Base-by-base conservation (phyloP, 2,329 filamentous ascomycete species). In the Bertia moriformis region DNA sequence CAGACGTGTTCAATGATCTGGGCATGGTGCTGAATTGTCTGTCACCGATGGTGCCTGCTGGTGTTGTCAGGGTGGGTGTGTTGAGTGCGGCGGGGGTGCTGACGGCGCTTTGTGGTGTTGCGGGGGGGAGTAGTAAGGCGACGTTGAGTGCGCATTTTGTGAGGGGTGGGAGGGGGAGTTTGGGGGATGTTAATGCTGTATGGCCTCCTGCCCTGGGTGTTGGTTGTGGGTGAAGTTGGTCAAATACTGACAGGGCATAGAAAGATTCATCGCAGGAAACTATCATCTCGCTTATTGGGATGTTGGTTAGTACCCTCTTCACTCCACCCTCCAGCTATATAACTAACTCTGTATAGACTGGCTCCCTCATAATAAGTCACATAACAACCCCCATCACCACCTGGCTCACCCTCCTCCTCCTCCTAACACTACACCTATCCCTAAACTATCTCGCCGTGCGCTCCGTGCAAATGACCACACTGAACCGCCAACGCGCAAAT, bases 231-330 rank as follows among this genome's bases (percentile, higher is more conserved):
- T n/a, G n/a, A n/a, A n/a, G n/a, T n/a, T n/a, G n/a, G n/a, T n/a
- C n/a, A n/a, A n/a, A n/a, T n/a, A n/a, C n/a, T n/a, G n/a, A n/a
- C n/a, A n/a, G n/a, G n/a, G n/a, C n/a, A n/a, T 17, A 35, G 32
- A 54, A 83, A 69, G 78, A 83, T 52, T 79, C 77, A 4, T 80
- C 75, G 44, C 79, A 83, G 58, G 79, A 83, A 54, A 83, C 79
- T 0, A 65, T 83, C 39, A 79, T 84, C 45, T 80, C 76, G 2
- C 61, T 84, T 14, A 42, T 82, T 29, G 79, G 79, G 5, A 83
- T 83, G 78, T 63, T 82, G 43, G 69, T 35, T 10, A 35, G 32
- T n/a, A 10, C n/a, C 24, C 10, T 29, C 24, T 29, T n/a, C n/a
- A n/a, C n/a, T 7, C 10, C 10, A 18, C 7, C 32, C 15, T 17